Conservation (phyloP, 371 early-diverging fungal genomes). For the Mucor racemosus region DNA sequence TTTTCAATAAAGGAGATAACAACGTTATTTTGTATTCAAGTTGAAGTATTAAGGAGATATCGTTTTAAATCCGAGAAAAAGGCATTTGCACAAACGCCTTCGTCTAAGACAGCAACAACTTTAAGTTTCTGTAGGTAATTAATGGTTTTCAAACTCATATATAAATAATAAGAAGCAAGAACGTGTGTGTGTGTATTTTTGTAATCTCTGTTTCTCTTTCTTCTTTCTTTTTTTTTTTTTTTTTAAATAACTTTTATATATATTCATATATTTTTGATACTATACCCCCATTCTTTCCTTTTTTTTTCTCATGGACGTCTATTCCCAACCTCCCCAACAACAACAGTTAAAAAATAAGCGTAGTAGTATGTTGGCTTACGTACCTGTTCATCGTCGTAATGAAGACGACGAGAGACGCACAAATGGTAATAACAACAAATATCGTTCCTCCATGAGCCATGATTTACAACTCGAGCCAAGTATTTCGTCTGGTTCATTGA, state of each 20-base stretch:
- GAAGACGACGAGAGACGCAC: conserved; percentile 30
- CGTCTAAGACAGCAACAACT: not conserved
- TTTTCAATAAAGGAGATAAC: not conserved
- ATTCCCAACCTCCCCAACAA: not conserved
- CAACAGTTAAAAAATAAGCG: conserved; percentile 20
- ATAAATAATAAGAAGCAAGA: not conserved
- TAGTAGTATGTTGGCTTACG: conserved; percentile 31
- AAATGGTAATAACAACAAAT: conserved; percentile 16
- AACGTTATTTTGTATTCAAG: not conserved
- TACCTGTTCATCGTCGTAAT: conserved; percentile 41
- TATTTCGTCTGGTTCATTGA: conserved; percentile 16
- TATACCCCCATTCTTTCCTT: conserved; percentile 3
- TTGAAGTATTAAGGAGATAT: not conserved
- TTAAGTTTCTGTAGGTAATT: not conserved
- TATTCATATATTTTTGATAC: not conserved
- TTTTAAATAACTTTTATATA: not conserved
- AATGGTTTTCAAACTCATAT: not conserved
- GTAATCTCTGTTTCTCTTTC: not conserved
- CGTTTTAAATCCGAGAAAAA: not conserved
- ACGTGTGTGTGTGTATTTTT: conserved; percentile 6
- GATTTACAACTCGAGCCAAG: conserved; percentile 15
- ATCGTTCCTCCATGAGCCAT: conserved; percentile 11
- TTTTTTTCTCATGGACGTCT: conserved; percentile 7
- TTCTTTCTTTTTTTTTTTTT: conserved; percentile 14
- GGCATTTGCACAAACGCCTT: not conserved